Percentiles rank a stretch among this genome's conserved stretches.
phyloP scores from a whole-genome alignment of 371 early-diverging fungal species.

The Capillidium heterosporum region DNA sequence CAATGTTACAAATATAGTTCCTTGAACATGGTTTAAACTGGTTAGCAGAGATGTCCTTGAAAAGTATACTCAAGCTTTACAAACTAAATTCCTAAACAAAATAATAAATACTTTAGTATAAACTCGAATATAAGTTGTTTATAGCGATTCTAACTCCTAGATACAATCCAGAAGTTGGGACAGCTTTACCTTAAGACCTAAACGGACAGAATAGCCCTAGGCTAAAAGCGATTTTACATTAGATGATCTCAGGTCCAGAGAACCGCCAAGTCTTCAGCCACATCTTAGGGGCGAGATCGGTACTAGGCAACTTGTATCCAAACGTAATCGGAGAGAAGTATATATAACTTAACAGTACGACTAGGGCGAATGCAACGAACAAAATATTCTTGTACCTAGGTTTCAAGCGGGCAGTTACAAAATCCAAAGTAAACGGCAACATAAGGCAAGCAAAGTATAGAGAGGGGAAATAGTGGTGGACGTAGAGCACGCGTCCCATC shows the following conservation, averaged over 20 bases:
- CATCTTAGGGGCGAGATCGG: neutral
- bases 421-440: constrained; percentile 48
- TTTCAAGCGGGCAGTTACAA: constrained; percentile 21
- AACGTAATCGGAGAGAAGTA: constrained; percentile 4
- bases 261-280: constrained; percentile 3
- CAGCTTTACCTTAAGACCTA: too few species aligned
- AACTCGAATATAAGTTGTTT: too few species aligned
- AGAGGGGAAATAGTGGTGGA: constrained; percentile 98
- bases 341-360: neutral
- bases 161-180: too few species aligned
- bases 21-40: too few species aligned
- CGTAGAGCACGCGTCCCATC: constrained; percentile 93
- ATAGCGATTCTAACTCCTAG: too few species aligned
- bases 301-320: neutral
- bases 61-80: too few species aligned
- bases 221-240: neutral
- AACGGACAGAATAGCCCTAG: too few species aligned
- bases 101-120: too few species aligned
- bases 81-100: too few species aligned
- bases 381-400: constrained; percentile 5
- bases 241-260: neutral
- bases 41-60: too few species aligned
- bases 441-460: constrained; percentile 81
- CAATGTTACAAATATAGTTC: too few species aligned
- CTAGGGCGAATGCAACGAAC: neutral